Evolutionary conservation across 192 early-diverging fungal species (phyloP).

Genomic region (Coemansia umbellata): DNA sequence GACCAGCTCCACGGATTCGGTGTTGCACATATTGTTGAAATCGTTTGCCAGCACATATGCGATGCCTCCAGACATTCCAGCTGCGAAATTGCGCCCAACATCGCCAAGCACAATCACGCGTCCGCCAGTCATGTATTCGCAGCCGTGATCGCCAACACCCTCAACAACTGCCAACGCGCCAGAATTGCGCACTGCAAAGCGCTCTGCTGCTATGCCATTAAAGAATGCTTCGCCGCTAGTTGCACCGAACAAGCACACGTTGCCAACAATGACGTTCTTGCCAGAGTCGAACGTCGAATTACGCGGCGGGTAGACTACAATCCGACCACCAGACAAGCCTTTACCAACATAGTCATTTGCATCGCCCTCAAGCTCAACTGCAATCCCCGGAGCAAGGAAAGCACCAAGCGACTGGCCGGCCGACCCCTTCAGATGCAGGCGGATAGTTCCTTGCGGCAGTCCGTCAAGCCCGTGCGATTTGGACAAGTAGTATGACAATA

Average conservation of each 20-base stretch:
- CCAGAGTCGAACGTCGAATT: conserved; percentile 70
- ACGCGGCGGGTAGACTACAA: conserved; percentile 90
- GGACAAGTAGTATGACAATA: conserved; percentile 88
- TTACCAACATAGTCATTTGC: conserved; percentile 99
- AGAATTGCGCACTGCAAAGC: conserved; percentile 98
- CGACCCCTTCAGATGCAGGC: conserved; percentile 80
- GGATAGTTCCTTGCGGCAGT: conserved; percentile 83
- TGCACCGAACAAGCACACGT: conserved; percentile 97
- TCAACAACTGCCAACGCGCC: conserved; percentile 94
- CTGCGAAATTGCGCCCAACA: conserved; percentile 97
- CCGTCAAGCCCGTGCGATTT: conserved; percentile 71
- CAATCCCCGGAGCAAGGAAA: conserved; percentile 86
- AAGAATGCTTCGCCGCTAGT: conserved; percentile 89
- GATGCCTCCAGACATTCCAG: conserved; percentile 97
- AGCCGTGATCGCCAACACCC: conserved; percentile 97
- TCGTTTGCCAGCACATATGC: conserved; percentile 82
- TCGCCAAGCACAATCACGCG: conserved; percentile 82
- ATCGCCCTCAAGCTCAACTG: conserved; percentile 93
- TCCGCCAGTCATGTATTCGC: conserved; percentile 99
- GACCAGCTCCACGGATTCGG: conserved; percentile 88
- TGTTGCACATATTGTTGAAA: conserved; percentile 76
- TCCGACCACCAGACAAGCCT: conserved; percentile 90
- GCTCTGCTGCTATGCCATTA: conserved; percentile 91
- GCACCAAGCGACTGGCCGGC: conserved; percentile 97
- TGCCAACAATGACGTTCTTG: conserved; percentile 92